Base-by-base conservation (phyloP, 306 rosid species). In the Purshia tridentata region DNA sequence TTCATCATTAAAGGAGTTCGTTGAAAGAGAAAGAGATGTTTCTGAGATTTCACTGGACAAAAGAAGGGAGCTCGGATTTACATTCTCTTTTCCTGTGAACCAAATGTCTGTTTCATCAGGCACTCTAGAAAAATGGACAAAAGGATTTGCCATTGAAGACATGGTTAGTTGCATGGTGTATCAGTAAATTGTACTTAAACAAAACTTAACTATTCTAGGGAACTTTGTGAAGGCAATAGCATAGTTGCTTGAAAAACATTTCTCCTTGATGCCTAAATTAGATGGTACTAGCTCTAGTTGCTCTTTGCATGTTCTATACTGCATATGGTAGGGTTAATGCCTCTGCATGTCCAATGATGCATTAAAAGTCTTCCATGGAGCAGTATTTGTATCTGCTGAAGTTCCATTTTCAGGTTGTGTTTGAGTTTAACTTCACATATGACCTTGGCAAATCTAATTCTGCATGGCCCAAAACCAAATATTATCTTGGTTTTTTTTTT, bases 31-130 rank as follows among this genome's bases (percentile, higher is more conserved):
- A 83, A 86, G 68, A 47, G 84, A 83, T 50, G 74, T 73, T 80
- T 72, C 88, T 64, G 83, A 88, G 71, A 41, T 41, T 82, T 80
- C 83, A 70, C 69, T 13, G 62, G 81, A 75, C 57, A 82, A 77
- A 69, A 78, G 78, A 82, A 83, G 84, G 83, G 96, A 90, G 64
- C 91, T 93, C 79, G 98, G 98, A 67, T 93, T 90, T 79, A 93
- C 97, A 39, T 93, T 93, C 84, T 90, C 98, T 77, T 92, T 88
- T 87, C 98, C 98, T 2, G 89, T 90, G 75, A 92, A 84, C 75
- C 98, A 92, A 82, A 67, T 75, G 58, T 88, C 96, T 48, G 79
- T 88, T 66, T 81, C 97, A 35, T 87, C 96, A 5, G 98, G 98
- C 81, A 78, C 84, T 80, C 79, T 93, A 78, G 88, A 90, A 70